Conservation (phyloP, 352 stramenopile species). For the Saprolegnia parasitica region DNA sequence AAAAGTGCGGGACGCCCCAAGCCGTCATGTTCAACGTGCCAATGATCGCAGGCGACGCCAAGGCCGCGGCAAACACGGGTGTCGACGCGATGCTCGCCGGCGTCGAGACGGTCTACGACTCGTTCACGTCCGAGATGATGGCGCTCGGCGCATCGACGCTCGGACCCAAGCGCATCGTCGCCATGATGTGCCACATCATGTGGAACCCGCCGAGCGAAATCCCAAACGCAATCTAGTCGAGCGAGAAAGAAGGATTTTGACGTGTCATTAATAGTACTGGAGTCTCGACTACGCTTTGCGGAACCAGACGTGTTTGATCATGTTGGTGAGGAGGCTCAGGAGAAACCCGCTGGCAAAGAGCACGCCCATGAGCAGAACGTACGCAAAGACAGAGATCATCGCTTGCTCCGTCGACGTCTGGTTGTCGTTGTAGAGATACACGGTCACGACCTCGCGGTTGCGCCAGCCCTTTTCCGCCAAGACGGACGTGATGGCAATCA, state of each 20-base stretch:
- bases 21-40: conserved; percentile 32
- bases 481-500: conserved; percentile 61
- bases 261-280: no score
- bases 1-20: conserved; percentile 5
- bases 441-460: conserved; percentile 56
- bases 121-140: conserved; percentile 12
- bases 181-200: not conserved
- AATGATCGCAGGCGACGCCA: conserved; percentile 33
- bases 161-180: conserved; percentile 11
- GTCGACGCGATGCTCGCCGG: conserved; percentile 58
- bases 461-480: conserved; percentile 79
- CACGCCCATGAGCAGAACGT: conserved; percentile 66
- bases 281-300: not conserved
- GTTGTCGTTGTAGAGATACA: conserved; percentile 56
- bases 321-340: conserved; percentile 37
- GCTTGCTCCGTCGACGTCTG: conserved; percentile 48
- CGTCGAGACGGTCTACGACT: conserved; percentile 30
- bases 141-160: not conserved
- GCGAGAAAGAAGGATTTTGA: no score
- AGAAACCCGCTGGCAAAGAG: conserved; percentile 66
- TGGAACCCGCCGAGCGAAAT: conserved; percentile 1
- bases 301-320: conserved; percentile 6
- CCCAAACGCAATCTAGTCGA: not conserved
- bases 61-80: conserved; percentile 41
- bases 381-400: conserved; percentile 76